These are phyloP conservation scores for Clonostachys solani DNA, from an alignment of 2,329 filamentous ascomycete genomes.

Conservation along the genomic window DNA sequence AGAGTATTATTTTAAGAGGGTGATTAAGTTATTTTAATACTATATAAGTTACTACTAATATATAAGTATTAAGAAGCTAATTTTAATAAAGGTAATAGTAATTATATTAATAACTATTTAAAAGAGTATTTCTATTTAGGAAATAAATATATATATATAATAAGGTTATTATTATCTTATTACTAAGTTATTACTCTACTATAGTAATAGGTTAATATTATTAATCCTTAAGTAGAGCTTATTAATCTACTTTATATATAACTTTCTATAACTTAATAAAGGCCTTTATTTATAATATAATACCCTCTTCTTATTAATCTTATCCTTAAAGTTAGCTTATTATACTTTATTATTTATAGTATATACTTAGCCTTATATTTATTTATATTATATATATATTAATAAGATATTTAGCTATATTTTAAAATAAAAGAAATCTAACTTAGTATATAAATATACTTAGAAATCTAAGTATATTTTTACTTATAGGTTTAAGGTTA, in stretches of 20 bases:
- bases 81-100: no score
- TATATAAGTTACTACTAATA: no score
- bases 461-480: background rate
- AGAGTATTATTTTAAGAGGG: no score
- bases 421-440: background rate
- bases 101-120: no score
- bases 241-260: no score
- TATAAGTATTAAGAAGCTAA: no score
- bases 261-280: background rate
- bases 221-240: no score
- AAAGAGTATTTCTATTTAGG: no score
- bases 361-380: background rate
- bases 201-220: background rate
- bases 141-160: no score
- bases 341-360: background rate
- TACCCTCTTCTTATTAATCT: background rate
- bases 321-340: background rate
- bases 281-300: background rate
- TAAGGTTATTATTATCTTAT: no score
- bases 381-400: background rate
- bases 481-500: background rate
- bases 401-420: background rate
- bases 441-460: background rate
- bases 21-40: no score
- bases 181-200: no score